These are phyloP conservation scores for Trypanosoma melophagium DNA, from an alignment of 208 protist species.

Conservation along the genomic window DNA sequence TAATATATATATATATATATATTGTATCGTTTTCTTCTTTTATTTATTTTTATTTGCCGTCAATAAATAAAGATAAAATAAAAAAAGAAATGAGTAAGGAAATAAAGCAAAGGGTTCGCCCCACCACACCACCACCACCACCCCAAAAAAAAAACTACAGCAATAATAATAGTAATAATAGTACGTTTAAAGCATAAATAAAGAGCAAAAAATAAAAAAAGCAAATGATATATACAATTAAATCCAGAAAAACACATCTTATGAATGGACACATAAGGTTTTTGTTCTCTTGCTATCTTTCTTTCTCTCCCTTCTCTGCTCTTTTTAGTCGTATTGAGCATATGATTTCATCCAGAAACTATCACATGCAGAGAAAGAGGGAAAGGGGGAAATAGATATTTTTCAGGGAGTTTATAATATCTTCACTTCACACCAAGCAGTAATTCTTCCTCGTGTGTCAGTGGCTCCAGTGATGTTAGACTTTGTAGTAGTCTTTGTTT, in stretches of 20 bases:
- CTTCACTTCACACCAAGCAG: conserved; percentile 15
- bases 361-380: conserved; percentile 5
- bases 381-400: background rate
- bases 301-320: background rate
- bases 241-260: background rate
- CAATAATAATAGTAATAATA: background rate
- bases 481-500: conserved; percentile 31
- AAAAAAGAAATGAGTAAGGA: background rate
- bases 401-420: conserved; percentile 3
- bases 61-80: background rate
- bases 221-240: no score
- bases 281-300: background rate
- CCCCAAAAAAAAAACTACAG: background rate
- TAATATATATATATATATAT: no score
- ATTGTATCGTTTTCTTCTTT: background rate
- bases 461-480: conserved; percentile 26
- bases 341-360: no score
- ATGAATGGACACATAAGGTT: conserved; percentile 2
- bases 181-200: no score
- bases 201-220: no score
- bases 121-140: no score
- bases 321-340: no score
- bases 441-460: conserved; percentile 34
- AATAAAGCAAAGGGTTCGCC: background rate
- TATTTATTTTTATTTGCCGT: background rate